Conservation (phyloP, 768 basidiomycete genomes). For the Leccinum uliginosum region DNA sequence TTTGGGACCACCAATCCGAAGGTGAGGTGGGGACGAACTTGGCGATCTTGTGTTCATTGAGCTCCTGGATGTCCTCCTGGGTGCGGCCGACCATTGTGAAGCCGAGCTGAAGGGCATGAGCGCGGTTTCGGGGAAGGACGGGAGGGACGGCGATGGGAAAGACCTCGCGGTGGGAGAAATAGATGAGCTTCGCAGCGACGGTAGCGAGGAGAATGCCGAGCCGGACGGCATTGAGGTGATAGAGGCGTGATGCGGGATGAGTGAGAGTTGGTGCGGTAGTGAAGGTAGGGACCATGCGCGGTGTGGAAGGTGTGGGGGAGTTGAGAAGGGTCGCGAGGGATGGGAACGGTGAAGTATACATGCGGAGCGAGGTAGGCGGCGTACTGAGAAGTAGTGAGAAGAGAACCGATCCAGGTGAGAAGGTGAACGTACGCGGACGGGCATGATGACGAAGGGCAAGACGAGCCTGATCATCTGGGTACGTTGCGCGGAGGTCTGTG, state of each 20-base stretch:
- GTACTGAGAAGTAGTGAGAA: constrained; percentile 37
- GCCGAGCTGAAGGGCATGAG: constrained; percentile 25
- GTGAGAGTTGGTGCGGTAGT: constrained; percentile 34
- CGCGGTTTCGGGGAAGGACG: constrained; percentile 31
- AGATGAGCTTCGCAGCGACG: constrained; percentile 58
- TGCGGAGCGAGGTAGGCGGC: constrained; percentile 57
- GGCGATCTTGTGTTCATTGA: constrained; percentile 44
- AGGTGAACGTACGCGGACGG: constrained; percentile 39
- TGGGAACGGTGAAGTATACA: constrained; percentile 54
- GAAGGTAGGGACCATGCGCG: constrained; percentile 45
- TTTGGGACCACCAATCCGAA: constrained; percentile 23
- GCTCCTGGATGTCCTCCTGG: constrained; percentile 55
- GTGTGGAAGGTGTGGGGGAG: constrained; percentile 31
- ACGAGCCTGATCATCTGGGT: constrained; percentile 31
- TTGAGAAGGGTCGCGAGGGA: constrained; percentile 21
- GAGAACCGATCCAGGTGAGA: neutral
- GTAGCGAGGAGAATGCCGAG: constrained; percentile 43
- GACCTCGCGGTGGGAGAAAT: constrained; percentile 54
- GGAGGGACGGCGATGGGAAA: constrained; percentile 41
- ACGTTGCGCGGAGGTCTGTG: constrained; percentile 27
- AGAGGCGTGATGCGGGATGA: constrained; percentile 28
- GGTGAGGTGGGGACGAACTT: constrained; percentile 18
- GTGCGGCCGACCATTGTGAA: constrained; percentile 39
- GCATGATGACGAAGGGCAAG: constrained; percentile 45
- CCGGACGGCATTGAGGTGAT: constrained; percentile 27